phyloP scores from a whole-genome alignment of 305 asterid species.

The Solanum hybrid region DNA sequence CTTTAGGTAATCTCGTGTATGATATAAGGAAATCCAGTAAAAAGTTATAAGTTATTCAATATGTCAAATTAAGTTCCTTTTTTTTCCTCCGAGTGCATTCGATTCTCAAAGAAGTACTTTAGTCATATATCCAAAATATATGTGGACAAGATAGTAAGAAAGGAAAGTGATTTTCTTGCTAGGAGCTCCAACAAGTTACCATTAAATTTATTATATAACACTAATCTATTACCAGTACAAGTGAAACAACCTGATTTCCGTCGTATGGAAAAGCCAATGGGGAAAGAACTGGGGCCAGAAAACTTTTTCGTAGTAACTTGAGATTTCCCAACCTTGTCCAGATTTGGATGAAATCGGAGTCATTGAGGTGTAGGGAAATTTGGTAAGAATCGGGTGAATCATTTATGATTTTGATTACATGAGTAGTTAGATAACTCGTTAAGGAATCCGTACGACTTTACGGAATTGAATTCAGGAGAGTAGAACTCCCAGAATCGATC shows the following conservation, averaged over 20 bases:
- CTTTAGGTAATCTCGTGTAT: neutral
- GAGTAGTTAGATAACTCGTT: no score
- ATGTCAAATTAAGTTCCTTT: neutral
- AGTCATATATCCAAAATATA: neutral
- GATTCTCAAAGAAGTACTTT: neutral
- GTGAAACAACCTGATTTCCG: neutral
- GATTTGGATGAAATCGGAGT: no score
- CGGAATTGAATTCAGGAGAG: no score
- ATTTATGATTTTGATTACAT: no score
- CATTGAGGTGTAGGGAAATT: no score
- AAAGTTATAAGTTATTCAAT: neutral
- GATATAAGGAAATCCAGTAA: neutral
- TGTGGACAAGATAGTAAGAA: neutral
- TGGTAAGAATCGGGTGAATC: no score
- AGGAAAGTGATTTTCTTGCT: neutral
- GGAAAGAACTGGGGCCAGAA: no score
- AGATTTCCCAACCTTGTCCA: no score
- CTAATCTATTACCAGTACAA: neutral
- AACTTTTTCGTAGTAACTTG: no score
- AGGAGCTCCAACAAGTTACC: neutral
- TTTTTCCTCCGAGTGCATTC: neutral
- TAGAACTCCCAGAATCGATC: no score
- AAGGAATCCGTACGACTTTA: no score
- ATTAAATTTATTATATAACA: neutral
- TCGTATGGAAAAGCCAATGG: no score